These are phyloP conservation scores for Xylogone sp. DNA, from an alignment of 2,329 filamentous ascomycete species.

Conservation along the genomic window DNA sequence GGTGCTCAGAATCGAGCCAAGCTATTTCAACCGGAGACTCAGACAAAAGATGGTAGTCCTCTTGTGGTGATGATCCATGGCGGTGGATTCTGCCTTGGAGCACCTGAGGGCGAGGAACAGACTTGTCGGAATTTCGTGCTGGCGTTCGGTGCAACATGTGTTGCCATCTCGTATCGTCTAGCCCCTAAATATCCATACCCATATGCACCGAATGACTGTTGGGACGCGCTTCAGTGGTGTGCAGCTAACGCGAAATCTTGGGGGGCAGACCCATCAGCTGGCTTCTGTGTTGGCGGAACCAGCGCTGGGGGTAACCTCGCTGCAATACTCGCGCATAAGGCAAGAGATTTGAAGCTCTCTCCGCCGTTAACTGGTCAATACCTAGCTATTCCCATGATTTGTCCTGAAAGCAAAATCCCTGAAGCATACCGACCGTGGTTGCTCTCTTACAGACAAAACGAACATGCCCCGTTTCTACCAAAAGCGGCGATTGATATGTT, in stretches of 20 bases:
- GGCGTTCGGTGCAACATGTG: background rate
- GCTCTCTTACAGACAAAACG: background rate
- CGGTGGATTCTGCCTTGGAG: slow-evolving; percentile 27
- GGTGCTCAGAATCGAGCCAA: background rate
- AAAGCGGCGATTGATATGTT: background rate
- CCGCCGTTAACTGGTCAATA: slow-evolving; percentile 44
- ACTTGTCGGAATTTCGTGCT: slow-evolving; percentile 14
- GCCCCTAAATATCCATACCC: slow-evolving; percentile 45
- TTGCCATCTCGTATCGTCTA: slow-evolving; percentile 32
- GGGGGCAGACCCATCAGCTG: slow-evolving; percentile 15
- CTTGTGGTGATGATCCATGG: slow-evolving; percentile 15
- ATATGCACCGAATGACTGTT: slow-evolving; percentile 37
- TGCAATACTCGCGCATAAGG: slow-evolving; percentile 34
- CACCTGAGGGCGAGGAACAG: slow-evolving; percentile 26
- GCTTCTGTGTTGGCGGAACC: slow-evolving; percentile 45
- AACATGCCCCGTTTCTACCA: background rate
- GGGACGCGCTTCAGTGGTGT: slow-evolving; percentile 41
- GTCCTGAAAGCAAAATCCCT: background rate
- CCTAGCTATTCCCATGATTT: slow-evolving; percentile 33
- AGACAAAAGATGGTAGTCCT: background rate
- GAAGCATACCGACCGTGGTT: background rate
- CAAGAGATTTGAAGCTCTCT: slow-evolving; percentile 35
- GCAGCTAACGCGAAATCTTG: background rate
- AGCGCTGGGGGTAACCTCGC: slow-evolving; percentile 41
- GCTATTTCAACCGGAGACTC: background rate